Percentiles rank a stretch among this genome's conserved stretches.
Evolutionary conservation across 768 basidiomycete species (phyloP).

Genomic region (Boletus vermiculosoides): DNA sequence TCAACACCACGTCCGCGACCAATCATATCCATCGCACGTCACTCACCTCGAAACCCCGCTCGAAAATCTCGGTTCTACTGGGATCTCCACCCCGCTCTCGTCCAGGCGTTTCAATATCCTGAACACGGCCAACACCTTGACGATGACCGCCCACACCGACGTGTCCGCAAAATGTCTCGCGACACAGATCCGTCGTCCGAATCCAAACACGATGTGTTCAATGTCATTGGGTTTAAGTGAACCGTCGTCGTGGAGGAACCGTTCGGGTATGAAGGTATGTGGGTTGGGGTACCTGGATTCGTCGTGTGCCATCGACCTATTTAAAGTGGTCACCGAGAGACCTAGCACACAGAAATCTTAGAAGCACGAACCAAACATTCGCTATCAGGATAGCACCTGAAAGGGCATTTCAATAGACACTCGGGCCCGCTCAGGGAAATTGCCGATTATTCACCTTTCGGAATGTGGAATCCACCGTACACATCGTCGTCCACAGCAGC

Average conservation of each 20-base stretch:
- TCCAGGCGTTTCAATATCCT: slow-evolving; percentile 9
- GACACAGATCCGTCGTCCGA: slow-evolving; percentile 24
- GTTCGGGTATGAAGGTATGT: slow-evolving; percentile 37
- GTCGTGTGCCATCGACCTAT: slow-evolving; percentile 20
- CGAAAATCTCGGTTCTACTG: background rate
- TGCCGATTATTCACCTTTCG: slow-evolving; percentile 25
- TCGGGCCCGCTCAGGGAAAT: background rate
- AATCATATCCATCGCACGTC: no score
- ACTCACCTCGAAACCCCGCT: no score
- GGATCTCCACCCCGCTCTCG: slow-evolving; percentile 8
- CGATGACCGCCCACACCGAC: slow-evolving; percentile 13
- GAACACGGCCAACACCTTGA: slow-evolving; percentile 12
- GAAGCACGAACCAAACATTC: slow-evolving; percentile 10
- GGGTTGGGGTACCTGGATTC: slow-evolving; percentile 35
- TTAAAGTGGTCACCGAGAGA: background rate
- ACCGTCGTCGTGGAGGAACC: slow-evolving; percentile 33
- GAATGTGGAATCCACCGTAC: slow-evolving; percentile 48
- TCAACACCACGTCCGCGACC: no score
- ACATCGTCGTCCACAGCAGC: slow-evolving; percentile 37
- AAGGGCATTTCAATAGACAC: background rate
- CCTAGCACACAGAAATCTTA: background rate
- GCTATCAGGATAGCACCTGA: slow-evolving; percentile 8
- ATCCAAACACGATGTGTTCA: slow-evolving; percentile 20
- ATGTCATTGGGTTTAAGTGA: slow-evolving; percentile 6
- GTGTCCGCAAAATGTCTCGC: slow-evolving; percentile 22